phyloP scores from a whole-genome alignment of 2,329 filamentous ascomycete species.

The Thelonectria rubi region DNA sequence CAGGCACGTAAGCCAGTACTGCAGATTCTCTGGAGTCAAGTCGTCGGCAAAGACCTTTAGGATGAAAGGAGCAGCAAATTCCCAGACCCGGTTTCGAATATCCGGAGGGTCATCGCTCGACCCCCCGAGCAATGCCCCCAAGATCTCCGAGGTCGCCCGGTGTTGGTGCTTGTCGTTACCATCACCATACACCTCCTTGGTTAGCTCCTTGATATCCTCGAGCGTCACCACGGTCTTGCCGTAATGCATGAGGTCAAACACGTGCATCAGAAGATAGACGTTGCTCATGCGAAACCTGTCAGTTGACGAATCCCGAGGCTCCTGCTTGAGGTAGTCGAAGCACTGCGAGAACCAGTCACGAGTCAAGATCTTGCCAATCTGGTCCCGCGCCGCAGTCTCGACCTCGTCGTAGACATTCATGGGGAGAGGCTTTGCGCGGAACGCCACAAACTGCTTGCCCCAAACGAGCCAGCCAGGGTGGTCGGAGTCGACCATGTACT shows the following conservation, averaged over 20 bases:
- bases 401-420: slow-evolving; percentile 81
- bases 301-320: slow-evolving; percentile 81
- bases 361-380: slow-evolving; percentile 83
- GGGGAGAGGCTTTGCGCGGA: slow-evolving; percentile 73
- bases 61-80: slow-evolving; percentile 88
- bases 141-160: slow-evolving; percentile 91
- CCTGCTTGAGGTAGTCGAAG: slow-evolving; percentile 95
- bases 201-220: slow-evolving; percentile 86
- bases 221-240: slow-evolving; percentile 81
- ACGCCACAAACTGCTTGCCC: slow-evolving; percentile 86
- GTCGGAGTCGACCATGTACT: slow-evolving; percentile 92
- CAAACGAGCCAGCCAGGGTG: slow-evolving; percentile 97
- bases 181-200: slow-evolving; percentile 82
- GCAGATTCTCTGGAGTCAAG: slow-evolving; percentile 90
- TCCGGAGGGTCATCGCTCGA: slow-evolving; percentile 80
- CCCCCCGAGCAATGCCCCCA: slow-evolving; percentile 84
- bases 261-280: slow-evolving; percentile 85
- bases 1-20: slow-evolving; percentile 94
- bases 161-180: slow-evolving; percentile 98
- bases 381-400: slow-evolving; percentile 76
- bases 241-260: slow-evolving; percentile 89
- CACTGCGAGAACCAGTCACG: slow-evolving; percentile 86
- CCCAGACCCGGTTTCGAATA: slow-evolving; percentile 82
- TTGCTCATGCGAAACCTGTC: slow-evolving; percentile 92
- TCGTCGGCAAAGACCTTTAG: slow-evolving; percentile 88